Evolutionary conservation across 306 rosid genomes (phyloP), one percentile per base, ranked within the genome.

Genomic region (Cotoneaster glaucophyllus): DNA sequence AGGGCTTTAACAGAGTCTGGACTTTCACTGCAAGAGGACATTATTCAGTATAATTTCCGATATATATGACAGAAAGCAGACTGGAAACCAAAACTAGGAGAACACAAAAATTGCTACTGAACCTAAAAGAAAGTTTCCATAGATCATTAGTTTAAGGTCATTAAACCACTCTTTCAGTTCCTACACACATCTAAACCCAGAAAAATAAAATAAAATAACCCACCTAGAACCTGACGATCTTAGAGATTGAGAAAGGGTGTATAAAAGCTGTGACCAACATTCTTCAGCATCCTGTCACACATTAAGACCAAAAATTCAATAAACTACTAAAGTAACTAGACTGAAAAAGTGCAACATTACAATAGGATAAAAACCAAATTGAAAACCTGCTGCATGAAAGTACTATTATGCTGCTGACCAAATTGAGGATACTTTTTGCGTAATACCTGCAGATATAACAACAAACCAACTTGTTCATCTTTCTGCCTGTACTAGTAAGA

Each of bases 231-330:
- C 89, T n/a, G 85, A 44, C 24, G 87, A 83, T 78, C 88, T 88
- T 65, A 96, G 92, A 71, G 99, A 92, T 83, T 90, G 99, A 76
- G 99, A 96, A 78, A 96, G 97, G 4, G 97, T 93, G 87, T 90
- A 92, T 28, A 96, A 76, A 88, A 96, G 89, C 82, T 96, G 99
- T 25, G 99, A 90, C 99, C 99, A 96, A 88, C 99, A 96, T 84
- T 96, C 99, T 92, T 96, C 98, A 79, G 99, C 98, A 77, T 96
- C 99, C 99, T 96, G 85, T 83, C 24, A 74, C 67, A 71, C 70
- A 83, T 54, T 79, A 62, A 72, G 75, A 70, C 66, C 59, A 82
- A 74, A 37, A 15, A 28, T 67, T 73, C 73, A 67, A 44, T 24
- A 71, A 41, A 81, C 65, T 44, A 76, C 58, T 68, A 39, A 43